These are phyloP conservation scores for Fusarium guadeloupense DNA, from an alignment of 2,329 filamentous ascomycete genomes.

Conservation along the genomic window DNA sequence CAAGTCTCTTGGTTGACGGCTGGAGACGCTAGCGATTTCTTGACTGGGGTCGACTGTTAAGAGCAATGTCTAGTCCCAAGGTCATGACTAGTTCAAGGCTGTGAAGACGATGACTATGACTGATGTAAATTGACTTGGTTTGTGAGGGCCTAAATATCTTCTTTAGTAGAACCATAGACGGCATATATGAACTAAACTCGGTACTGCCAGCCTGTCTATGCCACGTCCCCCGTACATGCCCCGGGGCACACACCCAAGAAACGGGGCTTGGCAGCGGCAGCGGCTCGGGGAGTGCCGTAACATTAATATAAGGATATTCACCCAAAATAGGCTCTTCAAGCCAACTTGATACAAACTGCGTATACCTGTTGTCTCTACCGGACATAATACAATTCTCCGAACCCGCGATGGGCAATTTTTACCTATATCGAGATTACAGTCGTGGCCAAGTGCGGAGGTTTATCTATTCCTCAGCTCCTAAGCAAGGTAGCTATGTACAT, in stretches of 20 bases:
- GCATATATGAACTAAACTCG: no score
- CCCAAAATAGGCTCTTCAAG: no score
- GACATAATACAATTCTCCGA: no score
- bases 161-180: no score
- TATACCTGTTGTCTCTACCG: no score
- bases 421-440: constrained; percentile 10
- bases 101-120: no score
- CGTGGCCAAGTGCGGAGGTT: constrained; percentile 9
- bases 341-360: no score
- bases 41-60: neutral
- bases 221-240: neutral
- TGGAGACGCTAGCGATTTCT: constrained; percentile 30
- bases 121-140: neutral
- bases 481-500: neutral
- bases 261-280: constrained; percentile 16
- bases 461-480: constrained; percentile 38
- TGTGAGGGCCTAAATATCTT: neutral
- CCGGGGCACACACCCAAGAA: neutral
- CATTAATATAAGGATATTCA: neutral
- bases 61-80: neutral
- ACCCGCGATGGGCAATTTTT: neutral
- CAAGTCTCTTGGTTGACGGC: constrained; percentile 20
- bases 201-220: no score
- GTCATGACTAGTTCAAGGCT: no score
- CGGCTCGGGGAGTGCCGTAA: constrained; percentile 1